Evolutionary conservation across 805 yeast species (phyloP).

Genomic region (Saccharomycopsis sp.): DNA sequence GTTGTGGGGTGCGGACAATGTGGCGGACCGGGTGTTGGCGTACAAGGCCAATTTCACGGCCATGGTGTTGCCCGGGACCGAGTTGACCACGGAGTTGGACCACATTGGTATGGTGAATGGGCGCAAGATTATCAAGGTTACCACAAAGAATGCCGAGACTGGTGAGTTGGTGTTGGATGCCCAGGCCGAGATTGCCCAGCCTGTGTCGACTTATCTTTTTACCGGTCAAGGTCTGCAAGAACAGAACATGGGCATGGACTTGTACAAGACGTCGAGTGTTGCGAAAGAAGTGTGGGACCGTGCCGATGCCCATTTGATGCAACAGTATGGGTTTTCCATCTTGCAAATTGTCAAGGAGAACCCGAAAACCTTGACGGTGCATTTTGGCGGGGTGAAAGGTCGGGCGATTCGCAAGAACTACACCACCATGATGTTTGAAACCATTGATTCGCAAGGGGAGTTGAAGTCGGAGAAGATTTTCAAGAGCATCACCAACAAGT

Average conservation of each 20-base stretch:
- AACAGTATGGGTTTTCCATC: conserved; percentile 95
- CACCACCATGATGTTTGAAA: conserved; percentile 95
- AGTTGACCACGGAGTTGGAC: conserved; percentile 75
- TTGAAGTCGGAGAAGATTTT: conserved; percentile 89
- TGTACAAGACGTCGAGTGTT: conserved; percentile 81
- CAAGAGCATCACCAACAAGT: conserved; percentile 75
- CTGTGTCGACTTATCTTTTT: conserved; percentile 90
- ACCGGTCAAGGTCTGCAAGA: conserved; percentile 99
- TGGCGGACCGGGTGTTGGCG: conserved; percentile 91
- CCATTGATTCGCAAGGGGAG: conserved; percentile 75
- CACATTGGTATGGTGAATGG: conserved; percentile 99
- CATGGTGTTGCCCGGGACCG: conserved; percentile 96
- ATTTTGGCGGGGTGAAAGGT: conserved; percentile 98
- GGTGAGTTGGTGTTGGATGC: conserved; percentile 74
- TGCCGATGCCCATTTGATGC: conserved; percentile 88
- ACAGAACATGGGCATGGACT: conserved; percentile 99
- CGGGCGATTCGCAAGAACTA: conserved; percentile 90
- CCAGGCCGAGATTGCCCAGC: conserved; percentile 98
- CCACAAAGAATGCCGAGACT: conserved; percentile 75
- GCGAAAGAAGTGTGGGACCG: conserved; percentile 96
- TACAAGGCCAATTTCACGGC: conserved; percentile 86
- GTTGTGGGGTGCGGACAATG: conserved; percentile 97
- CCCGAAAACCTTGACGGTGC: conserved; percentile 90
- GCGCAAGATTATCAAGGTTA: conserved; percentile 91
- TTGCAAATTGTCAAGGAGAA: conserved; percentile 91